Evolutionary conservation across 164 flowering plant species (phyloP).

Genomic region (Macadamia integrifolia): DNA sequence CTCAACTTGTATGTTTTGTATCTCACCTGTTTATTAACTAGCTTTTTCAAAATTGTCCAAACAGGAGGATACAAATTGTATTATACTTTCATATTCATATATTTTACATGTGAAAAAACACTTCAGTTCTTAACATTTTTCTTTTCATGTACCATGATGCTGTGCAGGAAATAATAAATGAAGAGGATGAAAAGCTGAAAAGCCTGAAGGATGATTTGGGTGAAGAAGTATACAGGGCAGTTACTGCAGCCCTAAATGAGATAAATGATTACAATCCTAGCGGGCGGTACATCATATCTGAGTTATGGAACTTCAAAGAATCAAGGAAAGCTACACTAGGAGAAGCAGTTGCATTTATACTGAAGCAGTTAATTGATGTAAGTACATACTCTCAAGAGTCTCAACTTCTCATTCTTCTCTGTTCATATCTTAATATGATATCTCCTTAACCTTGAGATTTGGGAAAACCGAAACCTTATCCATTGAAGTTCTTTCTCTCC

Average conservation of each 20-base stretch:
- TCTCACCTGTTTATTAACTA: too few species aligned
- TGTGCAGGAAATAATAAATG: constrained; percentile 43
- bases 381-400: background rate
- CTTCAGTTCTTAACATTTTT: too few species aligned
- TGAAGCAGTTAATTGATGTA: constrained; percentile 40
- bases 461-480: too few species aligned
- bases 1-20: too few species aligned
- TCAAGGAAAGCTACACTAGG: constrained; percentile 42
- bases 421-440: background rate
- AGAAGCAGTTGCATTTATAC: constrained; percentile 32
- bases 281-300: constrained; percentile 40
- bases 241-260: constrained; percentile 35
- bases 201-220: constrained; percentile 37
- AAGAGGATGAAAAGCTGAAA: constrained; percentile 41
- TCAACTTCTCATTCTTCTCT: background rate
- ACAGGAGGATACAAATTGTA: too few species aligned
- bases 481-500: too few species aligned
- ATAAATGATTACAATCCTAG: constrained; percentile 58
- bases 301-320: constrained; percentile 49
- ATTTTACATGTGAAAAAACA: too few species aligned
- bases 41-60: too few species aligned
- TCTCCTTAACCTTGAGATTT: background rate
- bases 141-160: too few species aligned
- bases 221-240: constrained; percentile 33
- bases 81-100: too few species aligned